phyloP scores from a whole-genome alignment of 2,329 filamentous ascomycete genomes.

The Microdochium nivale region DNA sequence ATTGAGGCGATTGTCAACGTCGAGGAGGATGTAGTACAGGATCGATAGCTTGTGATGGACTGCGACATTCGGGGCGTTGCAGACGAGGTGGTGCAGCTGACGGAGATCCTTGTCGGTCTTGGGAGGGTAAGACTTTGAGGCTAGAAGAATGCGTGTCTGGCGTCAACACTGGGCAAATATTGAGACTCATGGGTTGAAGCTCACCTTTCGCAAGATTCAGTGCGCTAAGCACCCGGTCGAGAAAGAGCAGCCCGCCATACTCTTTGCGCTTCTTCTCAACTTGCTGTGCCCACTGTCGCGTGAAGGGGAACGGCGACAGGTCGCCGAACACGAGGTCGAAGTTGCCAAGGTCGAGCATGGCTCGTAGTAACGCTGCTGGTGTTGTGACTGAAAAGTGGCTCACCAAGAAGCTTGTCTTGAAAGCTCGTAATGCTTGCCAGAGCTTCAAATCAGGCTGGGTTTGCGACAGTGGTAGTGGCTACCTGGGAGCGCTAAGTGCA shows the following conservation, averaged over 20 bases:
- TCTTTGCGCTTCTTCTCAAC: slow-evolving; percentile 60
- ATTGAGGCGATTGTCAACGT: slow-evolving; percentile 49
- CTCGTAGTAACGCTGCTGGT: slow-evolving; percentile 1
- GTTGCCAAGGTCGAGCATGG: slow-evolving; percentile 56
- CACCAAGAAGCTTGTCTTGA: not conserved
- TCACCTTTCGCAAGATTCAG: slow-evolving; percentile 63
- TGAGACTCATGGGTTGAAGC: slow-evolving; percentile 2
- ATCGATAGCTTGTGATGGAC: slow-evolving; percentile 75
- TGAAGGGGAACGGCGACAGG: slow-evolving; percentile 52
- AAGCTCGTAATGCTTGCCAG: not conserved
- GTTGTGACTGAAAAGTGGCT: not conserved
- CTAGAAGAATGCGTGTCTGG: slow-evolving; percentile 18
- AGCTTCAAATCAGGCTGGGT: not conserved
- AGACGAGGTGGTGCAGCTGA: slow-evolving; percentile 62
- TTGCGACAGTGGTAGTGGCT: not conserved
- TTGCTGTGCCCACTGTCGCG: slow-evolving; percentile 48
- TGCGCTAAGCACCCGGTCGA: slow-evolving; percentile 66
- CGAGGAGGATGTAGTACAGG: slow-evolving; percentile 75
- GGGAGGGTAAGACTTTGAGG: slow-evolving; percentile 64
- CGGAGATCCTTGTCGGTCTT: slow-evolving; percentile 58
- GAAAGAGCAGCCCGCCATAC: slow-evolving; percentile 65
- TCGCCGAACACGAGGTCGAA: slow-evolving; percentile 61
- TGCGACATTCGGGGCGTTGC: slow-evolving; percentile 49
- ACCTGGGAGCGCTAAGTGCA: not conserved
- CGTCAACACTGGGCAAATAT: slow-evolving; percentile 4